These are phyloP conservation scores for Malus sieversii DNA, from an alignment of 306 rosid genomes.

Conservation along the genomic window DNA sequence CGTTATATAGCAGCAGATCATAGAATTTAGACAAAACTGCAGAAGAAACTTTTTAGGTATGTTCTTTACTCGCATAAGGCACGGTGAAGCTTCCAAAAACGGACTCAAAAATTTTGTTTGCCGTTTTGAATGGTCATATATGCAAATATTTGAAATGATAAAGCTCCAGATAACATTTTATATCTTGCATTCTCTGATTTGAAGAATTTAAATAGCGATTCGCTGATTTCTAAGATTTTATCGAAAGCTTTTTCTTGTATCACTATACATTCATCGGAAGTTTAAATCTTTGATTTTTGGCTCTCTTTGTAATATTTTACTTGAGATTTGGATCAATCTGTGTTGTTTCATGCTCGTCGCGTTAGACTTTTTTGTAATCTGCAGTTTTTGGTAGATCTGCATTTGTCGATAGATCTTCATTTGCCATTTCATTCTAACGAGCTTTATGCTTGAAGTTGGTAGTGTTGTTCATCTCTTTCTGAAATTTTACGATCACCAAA, in stretches of 20 bases:
- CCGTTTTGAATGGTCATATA: neutral
- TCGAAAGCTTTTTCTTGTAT: neutral
- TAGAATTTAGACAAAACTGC: neutral
- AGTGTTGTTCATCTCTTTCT: no score
- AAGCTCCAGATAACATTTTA: neutral
- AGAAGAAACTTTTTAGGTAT: neutral
- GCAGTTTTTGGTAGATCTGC: neutral
- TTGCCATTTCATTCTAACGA: neutral
- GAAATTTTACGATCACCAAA: no score
- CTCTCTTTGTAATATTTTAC: neutral
- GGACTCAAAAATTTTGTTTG: neutral
- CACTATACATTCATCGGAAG: neutral
- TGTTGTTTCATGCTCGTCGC: no score
- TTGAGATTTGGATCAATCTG: neutral
- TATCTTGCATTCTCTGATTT: neutral
- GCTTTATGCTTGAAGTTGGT: neutral
- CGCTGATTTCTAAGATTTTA: neutral
- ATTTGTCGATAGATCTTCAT: neutral
- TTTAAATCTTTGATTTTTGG: neutral
- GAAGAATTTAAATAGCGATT: neutral
- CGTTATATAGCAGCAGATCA: neutral
- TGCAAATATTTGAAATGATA: neutral
- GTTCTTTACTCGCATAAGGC: neutral
- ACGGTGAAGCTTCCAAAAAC: neutral
- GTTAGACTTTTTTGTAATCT: no score